Evolutionary conservation across 257 asterid genomes (phyloP), one percentile per base, ranked within the genome.

Genomic region (Salvia miltiorrhiza): DNA sequence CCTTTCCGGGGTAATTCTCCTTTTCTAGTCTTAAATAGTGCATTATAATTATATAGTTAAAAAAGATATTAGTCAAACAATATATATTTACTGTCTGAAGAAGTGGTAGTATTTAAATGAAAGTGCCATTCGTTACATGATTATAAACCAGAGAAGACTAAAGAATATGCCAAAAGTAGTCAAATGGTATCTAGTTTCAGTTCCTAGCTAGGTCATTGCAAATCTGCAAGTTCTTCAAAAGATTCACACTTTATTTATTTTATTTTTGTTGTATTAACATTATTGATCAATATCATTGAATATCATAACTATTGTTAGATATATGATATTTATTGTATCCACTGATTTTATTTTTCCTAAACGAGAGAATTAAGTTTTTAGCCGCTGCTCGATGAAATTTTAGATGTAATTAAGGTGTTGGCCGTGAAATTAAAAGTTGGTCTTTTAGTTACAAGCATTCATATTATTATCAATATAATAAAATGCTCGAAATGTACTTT

Each of bases 101-200:
- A 24, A 41, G 23, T 45, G 58, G 58, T 16, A 28, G 16, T 39
- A 50, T 54, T 26, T 11, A 26, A 37, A 52, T 50, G 41, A 32
- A 33, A 43, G 45, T 39, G 65, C 14, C 30, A 19, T 32, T 17
- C 26, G 21, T 1, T 35, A 60, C 26, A 26, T 61, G 48, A 69
- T 61, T 54, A 24, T n/a, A 35, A 14, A 56, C 35, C 58, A 39
- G 55, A 62, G 63, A 47, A 40, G 52, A 66, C 70, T 43, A 47
- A 74, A 50, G 83, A 77, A 81, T 79, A 73, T 85, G 69, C 57
- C 54, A 37, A 82, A 82, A 73, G 76, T 78, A 79, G 88, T 85
- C 85, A 85, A 81, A 76, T 63, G 81, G 79, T 77, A 56, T 37
- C 78, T 53, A 67, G 58, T 44, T 64, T 44, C 74, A 33, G 57